Evolutionary conservation across 164 flowering plant genomes (phyloP).

Genomic region (Malania oleifera): DNA sequence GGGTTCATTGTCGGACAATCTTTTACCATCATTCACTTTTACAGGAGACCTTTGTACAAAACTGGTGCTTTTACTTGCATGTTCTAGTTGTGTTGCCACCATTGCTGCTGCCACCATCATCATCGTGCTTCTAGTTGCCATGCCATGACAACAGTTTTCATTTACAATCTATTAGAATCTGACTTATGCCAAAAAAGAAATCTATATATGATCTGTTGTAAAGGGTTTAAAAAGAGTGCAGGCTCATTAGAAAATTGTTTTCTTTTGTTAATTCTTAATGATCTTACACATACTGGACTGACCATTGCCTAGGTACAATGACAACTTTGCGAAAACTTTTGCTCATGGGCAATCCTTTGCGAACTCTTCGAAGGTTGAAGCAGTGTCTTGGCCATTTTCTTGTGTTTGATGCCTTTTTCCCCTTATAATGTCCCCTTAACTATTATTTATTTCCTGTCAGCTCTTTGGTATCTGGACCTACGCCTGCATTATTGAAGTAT

Average conservation of each 20-base stretch:
- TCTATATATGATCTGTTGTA: not conserved
- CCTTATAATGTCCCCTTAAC: constrained; percentile 8
- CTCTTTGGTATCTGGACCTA: constrained; percentile 85
- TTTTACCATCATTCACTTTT: too few relatives aligned
- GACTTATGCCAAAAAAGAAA: too few relatives aligned
- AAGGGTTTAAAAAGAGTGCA: not conserved
- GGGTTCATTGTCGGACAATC: too few relatives aligned
- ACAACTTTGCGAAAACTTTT: constrained; percentile 81
- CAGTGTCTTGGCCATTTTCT: constrained; percentile 8
- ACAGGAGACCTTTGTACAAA: too few relatives aligned
- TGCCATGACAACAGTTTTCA: too few relatives aligned
- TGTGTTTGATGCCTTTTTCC: constrained; percentile 2
- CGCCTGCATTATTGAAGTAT: constrained; percentile 65
- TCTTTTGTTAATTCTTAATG: not conserved
- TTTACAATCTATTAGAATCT: too few relatives aligned
- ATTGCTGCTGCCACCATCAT: too few relatives aligned
- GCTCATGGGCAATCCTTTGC: constrained; percentile 84
- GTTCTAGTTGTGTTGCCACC: too few relatives aligned
- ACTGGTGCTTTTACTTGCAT: too few relatives aligned
- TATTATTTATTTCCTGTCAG: constrained; percentile 35
- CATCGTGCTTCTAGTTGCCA: too few relatives aligned
- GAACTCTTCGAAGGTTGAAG: constrained; percentile 80
- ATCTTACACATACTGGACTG: constrained; percentile 1
- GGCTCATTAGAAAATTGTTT: not conserved
- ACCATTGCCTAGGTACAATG: constrained; percentile 58